Percentiles rank a stretch among this genome's conserved stretches.
phyloP scores from a whole-genome alignment of 2,329 filamentous ascomycete genomes.

The Clonostachys solani region DNA sequence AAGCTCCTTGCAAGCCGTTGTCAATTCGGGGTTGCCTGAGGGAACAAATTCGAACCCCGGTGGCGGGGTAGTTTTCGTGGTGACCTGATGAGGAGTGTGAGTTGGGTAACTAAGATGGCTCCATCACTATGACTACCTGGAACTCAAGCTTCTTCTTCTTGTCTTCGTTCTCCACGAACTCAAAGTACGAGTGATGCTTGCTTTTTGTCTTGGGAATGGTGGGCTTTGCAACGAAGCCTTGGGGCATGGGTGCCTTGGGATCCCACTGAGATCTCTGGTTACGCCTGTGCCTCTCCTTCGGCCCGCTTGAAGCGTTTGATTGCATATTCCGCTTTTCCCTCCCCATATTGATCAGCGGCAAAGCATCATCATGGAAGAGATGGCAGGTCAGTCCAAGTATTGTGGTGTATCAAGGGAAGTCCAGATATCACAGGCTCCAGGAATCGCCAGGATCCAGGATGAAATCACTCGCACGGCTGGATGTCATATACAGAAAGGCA shows the following conservation, averaged over 20 bases:
- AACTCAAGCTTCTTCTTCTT: constrained; percentile 63
- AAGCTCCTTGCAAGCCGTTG: constrained; percentile 58
- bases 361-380: background rate
- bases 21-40: constrained; percentile 57
- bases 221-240: constrained; percentile 29
- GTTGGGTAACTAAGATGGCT: background rate
- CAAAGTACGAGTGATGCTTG: constrained; percentile 59
- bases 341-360: constrained; percentile 19
- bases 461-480: too few relatives aligned
- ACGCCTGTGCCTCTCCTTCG: constrained; percentile 28
- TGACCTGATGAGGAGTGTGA: constrained; percentile 39
- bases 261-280: constrained; percentile 23
- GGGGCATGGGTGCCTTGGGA: constrained; percentile 22
- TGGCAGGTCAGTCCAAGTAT: too few relatives aligned
- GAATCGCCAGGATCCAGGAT: too few relatives aligned
- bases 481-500: too few relatives aligned
- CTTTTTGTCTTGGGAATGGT: constrained; percentile 38
- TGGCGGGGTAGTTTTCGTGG: constrained; percentile 44
- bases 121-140: constrained; percentile 39
- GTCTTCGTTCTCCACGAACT: constrained; percentile 60
- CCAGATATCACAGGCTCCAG: too few relatives aligned
- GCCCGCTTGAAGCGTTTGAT: constrained; percentile 19
- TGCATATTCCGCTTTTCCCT: constrained; percentile 26
- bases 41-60: constrained; percentile 61
- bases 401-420: too few relatives aligned